Evolutionary conservation across 371 early-diverging fungal species (phyloP).

Genomic region (Choanephora cucurbitarum): DNA sequence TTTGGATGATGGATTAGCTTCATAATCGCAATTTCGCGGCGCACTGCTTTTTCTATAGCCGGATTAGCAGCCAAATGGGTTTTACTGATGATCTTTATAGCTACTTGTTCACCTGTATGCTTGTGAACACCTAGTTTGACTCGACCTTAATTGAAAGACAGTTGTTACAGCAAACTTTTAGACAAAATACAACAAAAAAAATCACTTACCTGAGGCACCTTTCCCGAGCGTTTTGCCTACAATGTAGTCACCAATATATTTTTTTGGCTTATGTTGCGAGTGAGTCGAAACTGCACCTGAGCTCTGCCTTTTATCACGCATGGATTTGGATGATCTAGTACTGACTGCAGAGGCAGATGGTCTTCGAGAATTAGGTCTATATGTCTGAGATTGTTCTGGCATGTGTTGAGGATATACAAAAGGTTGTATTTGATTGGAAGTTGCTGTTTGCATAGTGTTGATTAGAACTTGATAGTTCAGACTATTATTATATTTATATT

Average conservation of each 20-base stretch:
- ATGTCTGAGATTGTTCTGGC: slow-evolving; percentile 16
- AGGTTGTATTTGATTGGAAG: slow-evolving; percentile 18
- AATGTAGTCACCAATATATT: slow-evolving; percentile 52
- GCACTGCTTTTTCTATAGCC: slow-evolving; percentile 67
- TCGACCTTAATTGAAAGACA: slow-evolving; percentile 40
- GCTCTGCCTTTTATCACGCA: slow-evolving; percentile 43
- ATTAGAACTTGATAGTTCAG: not conserved
- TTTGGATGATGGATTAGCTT: slow-evolving; percentile 72
- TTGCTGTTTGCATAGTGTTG: slow-evolving; percentile 8
- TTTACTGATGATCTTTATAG: slow-evolving; percentile 55
- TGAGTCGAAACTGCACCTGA: slow-evolving; percentile 44
- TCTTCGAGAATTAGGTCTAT: slow-evolving; percentile 27
- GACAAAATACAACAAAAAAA: slow-evolving; percentile 4
- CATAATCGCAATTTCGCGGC: slow-evolving; percentile 76
- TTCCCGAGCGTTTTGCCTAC: slow-evolving; percentile 55
- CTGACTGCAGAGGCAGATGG: slow-evolving; percentile 30
- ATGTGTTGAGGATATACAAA: slow-evolving; percentile 21
- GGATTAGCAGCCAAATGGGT: slow-evolving; percentile 53
- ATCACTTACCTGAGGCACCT: slow-evolving; percentile 51
- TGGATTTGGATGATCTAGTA: slow-evolving; percentile 32
- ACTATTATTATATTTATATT: not conserved
- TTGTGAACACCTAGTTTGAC: slow-evolving; percentile 50
- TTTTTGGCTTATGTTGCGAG: slow-evolving; percentile 41
- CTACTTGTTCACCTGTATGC: slow-evolving; percentile 49
- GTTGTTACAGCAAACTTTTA: not conserved